phyloP scores from a whole-genome alignment of 768 basidiomycete genomes.

The Rhizopogon salebrosus region DNA sequence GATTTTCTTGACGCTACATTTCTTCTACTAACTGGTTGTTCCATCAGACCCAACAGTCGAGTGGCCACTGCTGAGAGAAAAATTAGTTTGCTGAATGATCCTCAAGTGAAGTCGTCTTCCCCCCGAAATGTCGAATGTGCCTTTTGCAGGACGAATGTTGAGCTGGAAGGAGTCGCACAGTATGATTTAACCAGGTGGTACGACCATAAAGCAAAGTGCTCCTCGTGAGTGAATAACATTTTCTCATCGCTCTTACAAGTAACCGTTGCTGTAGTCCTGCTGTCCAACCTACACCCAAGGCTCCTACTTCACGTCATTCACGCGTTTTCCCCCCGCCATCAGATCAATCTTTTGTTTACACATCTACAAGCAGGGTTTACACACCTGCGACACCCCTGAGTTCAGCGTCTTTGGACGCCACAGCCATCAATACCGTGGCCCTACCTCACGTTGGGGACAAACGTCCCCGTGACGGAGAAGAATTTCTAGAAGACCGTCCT shows the following conservation, averaged over 20 bases:
- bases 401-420: conserved; percentile 32
- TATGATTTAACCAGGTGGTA: conserved; percentile 61
- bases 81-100: conserved; percentile 57
- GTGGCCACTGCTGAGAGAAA: conserved; percentile 61
- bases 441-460: conserved; percentile 34
- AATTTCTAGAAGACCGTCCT: conserved; percentile 37
- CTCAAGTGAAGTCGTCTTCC: conserved; percentile 49
- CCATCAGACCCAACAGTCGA: conserved; percentile 47
- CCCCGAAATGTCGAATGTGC: conserved; percentile 44
- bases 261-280: conserved; percentile 1
- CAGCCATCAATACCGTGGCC: conserved; percentile 26
- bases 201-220: conserved; percentile 53
- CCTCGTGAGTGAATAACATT: conserved; percentile 25
- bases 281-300: conserved; percentile 17
- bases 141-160: conserved; percentile 42
- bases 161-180: conserved; percentile 44
- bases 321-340: conserved; percentile 14
- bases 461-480: conserved; percentile 43
- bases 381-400: conserved; percentile 11
- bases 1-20: background rate
- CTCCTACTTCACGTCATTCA: conserved; percentile 9
- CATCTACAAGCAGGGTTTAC: conserved; percentile 8
- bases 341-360: conserved; percentile 8
- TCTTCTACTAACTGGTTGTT: background rate
- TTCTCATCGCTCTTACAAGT: background rate